Evolutionary conservation across 1,284 basidiomycete species (phyloP).

Genomic region (Moesziomyces parantarcticus): DNA sequence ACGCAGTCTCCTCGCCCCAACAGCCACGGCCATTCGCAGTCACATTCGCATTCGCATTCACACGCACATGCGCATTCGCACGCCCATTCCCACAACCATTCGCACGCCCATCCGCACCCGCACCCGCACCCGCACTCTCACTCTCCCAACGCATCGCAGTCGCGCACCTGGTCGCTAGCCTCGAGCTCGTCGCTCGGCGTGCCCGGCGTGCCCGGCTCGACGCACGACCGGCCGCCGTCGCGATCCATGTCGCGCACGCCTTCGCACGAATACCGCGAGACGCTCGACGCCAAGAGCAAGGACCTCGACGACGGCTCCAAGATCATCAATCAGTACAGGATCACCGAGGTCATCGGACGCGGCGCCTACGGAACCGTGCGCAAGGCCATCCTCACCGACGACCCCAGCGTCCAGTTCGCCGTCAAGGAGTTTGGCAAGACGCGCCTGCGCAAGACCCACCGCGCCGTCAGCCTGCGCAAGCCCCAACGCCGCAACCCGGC

Average conservation of each 20-base stretch:
- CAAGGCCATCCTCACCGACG: conserved; percentile 49
- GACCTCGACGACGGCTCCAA: conserved; percentile 62
- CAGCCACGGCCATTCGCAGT: background rate
- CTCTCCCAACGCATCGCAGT: background rate
- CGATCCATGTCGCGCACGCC: conserved; percentile 36
- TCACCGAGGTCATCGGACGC: conserved; percentile 58
- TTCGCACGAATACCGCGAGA: conserved; percentile 53
- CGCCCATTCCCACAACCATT: conserved; percentile 2
- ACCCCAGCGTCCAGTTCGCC: conserved; percentile 42
- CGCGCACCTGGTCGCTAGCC: conserved; percentile 17
- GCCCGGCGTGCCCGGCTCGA: conserved; percentile 17
- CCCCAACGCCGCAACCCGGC: conserved; percentile 1
- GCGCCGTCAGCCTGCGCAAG: conserved; percentile 36
- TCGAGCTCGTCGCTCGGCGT: conserved; percentile 28
- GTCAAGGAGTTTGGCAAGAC: conserved; percentile 67
- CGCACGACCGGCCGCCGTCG: conserved; percentile 21
- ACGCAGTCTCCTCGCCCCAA: conserved; percentile 20
- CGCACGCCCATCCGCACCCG: conserved; percentile 8
- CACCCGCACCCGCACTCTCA: background rate
- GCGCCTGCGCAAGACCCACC: conserved; percentile 53
- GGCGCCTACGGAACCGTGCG: conserved; percentile 63
- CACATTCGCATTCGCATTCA: conserved; percentile 7
- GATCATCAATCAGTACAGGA: conserved; percentile 66
- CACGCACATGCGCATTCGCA: conserved; percentile 7
- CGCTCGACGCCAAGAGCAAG: conserved; percentile 61